These are phyloP conservation scores for Osmanthus fragrans DNA, from an alignment of 257 asterid genomes.

Conservation along the genomic window DNA sequence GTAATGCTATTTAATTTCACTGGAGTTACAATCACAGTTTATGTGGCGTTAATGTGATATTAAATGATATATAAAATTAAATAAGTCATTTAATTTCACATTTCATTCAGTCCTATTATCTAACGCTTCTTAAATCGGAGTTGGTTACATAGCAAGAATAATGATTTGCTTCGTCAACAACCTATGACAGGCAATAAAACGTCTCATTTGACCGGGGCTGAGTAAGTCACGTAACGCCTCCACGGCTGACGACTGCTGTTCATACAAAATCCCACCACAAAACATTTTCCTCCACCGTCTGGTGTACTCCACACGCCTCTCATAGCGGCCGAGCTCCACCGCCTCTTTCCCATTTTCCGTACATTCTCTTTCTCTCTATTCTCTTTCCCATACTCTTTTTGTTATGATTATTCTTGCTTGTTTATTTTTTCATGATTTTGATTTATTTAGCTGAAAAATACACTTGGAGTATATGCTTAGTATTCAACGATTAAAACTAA, in stretches of 20 bases:
- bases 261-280: conserved; percentile 29
- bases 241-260: conserved; percentile 7
- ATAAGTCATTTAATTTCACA: too few species aligned
- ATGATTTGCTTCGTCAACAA: not conserved
- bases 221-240: conserved; percentile 17
- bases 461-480: too few species aligned
- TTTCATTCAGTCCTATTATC: too few species aligned
- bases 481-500: not conserved
- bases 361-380: not conserved
- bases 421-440: conserved; percentile 8
- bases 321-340: conserved; percentile 26
- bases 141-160: too few species aligned
- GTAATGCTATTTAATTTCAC: too few species aligned
- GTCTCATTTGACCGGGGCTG: conserved; percentile 15
- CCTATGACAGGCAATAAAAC: conserved; percentile 8
- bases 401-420: not conserved
- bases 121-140: too few species aligned
- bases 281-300: conserved; percentile 3
- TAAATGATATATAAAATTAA: too few species aligned
- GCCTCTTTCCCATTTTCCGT: conserved; percentile 12
- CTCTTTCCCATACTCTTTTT: not conserved
- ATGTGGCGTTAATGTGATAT: too few species aligned
- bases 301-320: conserved; percentile 47
- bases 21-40: too few species aligned
- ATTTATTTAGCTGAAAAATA: not conserved